phyloP scores from a whole-genome alignment of 208 protist species.

The Phytomonas sp. region DNA sequence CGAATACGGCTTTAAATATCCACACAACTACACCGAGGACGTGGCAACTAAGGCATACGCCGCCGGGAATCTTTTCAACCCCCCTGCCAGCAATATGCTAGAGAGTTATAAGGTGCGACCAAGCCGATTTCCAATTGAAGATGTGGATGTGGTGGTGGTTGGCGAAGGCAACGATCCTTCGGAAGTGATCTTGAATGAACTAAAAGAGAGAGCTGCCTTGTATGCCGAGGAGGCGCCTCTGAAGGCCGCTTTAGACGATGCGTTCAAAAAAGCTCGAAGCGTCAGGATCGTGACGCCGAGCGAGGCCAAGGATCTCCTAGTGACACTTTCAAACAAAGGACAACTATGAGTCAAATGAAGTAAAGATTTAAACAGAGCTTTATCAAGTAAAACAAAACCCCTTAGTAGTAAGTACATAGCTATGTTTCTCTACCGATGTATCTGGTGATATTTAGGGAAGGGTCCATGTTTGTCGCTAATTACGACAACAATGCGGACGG shows the following conservation, averaged over 20 bases:
- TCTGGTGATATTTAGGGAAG: not conserved
- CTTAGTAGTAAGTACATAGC: not conserved
- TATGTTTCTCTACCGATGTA: not conserved
- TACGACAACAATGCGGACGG: not conserved
- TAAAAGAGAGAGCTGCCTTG: constrained; percentile 41
- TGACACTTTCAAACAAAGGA: constrained; percentile 22
- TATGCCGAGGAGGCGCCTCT: constrained; percentile 67
- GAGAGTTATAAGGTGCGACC: constrained; percentile 37
- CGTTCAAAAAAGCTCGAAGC: constrained; percentile 31
- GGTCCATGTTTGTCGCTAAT: not conserved
- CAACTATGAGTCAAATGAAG: not conserved
- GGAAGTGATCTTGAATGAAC: constrained; percentile 29
- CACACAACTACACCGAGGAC: constrained; percentile 66
- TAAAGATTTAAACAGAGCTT: not conserved
- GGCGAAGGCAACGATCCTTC: constrained; percentile 20
- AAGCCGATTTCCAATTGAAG: constrained; percentile 29
- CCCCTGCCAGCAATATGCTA: constrained; percentile 30
- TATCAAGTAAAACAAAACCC: not conserved
- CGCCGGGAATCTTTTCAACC: constrained; percentile 71
- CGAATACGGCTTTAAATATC: constrained; percentile 73
- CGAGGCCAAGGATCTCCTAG: constrained; percentile 23
- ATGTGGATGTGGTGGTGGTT: constrained; percentile 58
- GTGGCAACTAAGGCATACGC: constrained; percentile 45
- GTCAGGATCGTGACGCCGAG: constrained; percentile 43
- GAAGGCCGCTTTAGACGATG: constrained; percentile 26